Evolutionary conservation across 139 green algal species (phyloP).

Genomic region (Ettlia oleoabundans): DNA sequence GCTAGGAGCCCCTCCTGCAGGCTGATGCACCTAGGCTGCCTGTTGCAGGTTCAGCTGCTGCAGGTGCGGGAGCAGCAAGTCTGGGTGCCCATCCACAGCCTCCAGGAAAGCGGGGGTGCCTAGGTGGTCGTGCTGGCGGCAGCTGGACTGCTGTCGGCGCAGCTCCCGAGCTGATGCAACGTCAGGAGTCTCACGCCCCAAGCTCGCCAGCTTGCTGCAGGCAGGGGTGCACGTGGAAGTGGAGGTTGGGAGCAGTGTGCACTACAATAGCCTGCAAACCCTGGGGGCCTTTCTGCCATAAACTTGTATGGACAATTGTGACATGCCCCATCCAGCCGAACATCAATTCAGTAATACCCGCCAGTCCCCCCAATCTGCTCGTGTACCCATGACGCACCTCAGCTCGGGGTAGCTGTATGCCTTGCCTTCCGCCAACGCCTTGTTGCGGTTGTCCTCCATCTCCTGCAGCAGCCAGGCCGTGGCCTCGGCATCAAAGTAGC

Average conservation of each 20-base stretch:
- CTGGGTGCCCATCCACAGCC: constrained; percentile 13
- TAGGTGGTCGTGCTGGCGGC: constrained; percentile 28
- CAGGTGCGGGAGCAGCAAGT: constrained; percentile 33
- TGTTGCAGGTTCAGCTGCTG: constrained; percentile 8
- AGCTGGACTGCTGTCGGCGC: constrained; percentile 10
- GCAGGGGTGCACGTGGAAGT: not conserved
- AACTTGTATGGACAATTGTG: no score
- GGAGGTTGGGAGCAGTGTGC: no score
- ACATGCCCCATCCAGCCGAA: no score
- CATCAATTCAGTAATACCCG: no score
- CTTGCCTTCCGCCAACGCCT: constrained; percentile 47
- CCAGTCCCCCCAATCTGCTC: no score
- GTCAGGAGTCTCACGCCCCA: not conserved
- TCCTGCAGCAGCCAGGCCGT: constrained; percentile 69
- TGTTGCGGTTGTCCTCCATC: constrained; percentile 75
- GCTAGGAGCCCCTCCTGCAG: no score
- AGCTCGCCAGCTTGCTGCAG: constrained; percentile 24
- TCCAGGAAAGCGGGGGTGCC: constrained; percentile 26
- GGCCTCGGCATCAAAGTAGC: constrained; percentile 58
- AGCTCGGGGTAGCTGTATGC: constrained; percentile 38
- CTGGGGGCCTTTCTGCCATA: no score
- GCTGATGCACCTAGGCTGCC: no score
- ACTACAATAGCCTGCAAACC: no score
- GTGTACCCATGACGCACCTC: not conserved
- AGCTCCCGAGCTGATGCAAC: not conserved